A percentile compares a stretch with the other conserved stretches of the same genome.
Conservation (phyloP, 1,284 basidiomycete species). For the Takashimella koratensis region DNA sequence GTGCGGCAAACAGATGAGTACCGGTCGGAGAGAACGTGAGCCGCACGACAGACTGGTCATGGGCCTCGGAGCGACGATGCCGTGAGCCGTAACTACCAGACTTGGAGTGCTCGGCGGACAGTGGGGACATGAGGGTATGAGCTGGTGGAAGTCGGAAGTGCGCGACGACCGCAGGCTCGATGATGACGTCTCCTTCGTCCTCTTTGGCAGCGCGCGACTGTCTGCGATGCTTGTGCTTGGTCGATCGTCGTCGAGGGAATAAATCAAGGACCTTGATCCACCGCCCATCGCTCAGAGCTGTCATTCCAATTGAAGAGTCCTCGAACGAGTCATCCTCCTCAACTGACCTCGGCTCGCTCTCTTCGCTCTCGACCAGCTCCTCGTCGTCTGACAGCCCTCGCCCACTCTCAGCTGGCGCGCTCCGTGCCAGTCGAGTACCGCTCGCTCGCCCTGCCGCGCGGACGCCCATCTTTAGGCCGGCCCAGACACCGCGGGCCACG, state of each 20-base stretch:
- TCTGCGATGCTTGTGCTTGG: neutral
- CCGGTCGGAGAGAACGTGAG: conserved; percentile 63
- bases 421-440: conserved; percentile 27
- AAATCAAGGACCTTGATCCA: conserved; percentile 46
- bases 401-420: conserved; percentile 31
- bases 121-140: conserved; percentile 6
- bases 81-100: conserved; percentile 1
- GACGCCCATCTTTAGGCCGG: conserved; percentile 42
- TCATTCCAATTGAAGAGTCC: neutral
- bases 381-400: conserved; percentile 19
- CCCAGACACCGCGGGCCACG: conserved; percentile 45
- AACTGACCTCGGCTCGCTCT: conserved; percentile 10
- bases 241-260: conserved; percentile 6
- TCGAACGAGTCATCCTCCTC: conserved; percentile 7
- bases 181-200: neutral
- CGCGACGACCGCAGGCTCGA: conserved; percentile 23
- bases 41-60: conserved; percentile 53
- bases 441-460: conserved; percentile 26
- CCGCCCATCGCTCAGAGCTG: conserved; percentile 10
- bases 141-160: conserved; percentile 39
- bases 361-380: neutral
- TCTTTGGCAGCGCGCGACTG: no score
- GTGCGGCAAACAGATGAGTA: conserved; percentile 57
- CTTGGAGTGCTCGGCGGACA: conserved; percentile 1
- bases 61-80: conserved; percentile 1